phyloP scores from a whole-genome alignment of 2,329 filamentous ascomycete species.

The Ceratocystis ficicola region DNA sequence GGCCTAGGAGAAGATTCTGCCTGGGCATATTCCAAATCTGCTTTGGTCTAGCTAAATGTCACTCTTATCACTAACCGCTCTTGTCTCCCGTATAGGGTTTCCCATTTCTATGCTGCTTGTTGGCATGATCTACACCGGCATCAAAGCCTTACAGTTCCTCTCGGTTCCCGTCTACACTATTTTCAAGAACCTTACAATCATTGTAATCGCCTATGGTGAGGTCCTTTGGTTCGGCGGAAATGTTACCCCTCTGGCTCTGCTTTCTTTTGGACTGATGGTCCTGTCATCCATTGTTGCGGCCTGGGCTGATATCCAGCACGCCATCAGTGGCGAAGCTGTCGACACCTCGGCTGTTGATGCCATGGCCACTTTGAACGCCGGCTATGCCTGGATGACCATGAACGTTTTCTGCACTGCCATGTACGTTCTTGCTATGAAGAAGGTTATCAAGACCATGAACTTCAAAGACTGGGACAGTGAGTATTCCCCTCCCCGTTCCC shows the following conservation, averaged over 20 bases:
- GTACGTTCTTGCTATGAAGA: constrained; percentile 87
- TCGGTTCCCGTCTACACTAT: constrained; percentile 98
- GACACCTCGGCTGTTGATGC: constrained; percentile 54
- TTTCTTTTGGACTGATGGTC: constrained; percentile 95
- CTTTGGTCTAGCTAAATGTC: background rate
- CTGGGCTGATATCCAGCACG: constrained; percentile 92
- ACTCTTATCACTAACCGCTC: background rate
- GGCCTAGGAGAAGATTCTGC: too few species aligned
- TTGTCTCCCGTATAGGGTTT: constrained; percentile 53
- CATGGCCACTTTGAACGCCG: constrained; percentile 81
- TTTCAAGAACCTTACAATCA: constrained; percentile 99
- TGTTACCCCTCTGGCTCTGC: constrained; percentile 73
- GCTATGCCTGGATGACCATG: constrained; percentile 95
- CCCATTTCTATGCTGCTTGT: constrained; percentile 91
- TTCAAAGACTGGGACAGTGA: constrained; percentile 99
- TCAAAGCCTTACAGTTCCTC: constrained; percentile 89
- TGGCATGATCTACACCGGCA: constrained; percentile 97
- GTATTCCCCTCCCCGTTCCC: constrained; percentile 31
- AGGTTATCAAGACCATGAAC: constrained; percentile 98
- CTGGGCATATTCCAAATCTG: background rate
- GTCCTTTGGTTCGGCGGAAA: constrained; percentile 96
- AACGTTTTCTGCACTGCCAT: constrained; percentile 92
- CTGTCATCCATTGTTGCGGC: constrained; percentile 87
- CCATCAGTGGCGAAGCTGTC: constrained; percentile 50
- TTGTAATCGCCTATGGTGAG: constrained; percentile 95